phyloP scores from a whole-genome alignment of 441 rosid genomes.

The Daphne laureola region DNA sequence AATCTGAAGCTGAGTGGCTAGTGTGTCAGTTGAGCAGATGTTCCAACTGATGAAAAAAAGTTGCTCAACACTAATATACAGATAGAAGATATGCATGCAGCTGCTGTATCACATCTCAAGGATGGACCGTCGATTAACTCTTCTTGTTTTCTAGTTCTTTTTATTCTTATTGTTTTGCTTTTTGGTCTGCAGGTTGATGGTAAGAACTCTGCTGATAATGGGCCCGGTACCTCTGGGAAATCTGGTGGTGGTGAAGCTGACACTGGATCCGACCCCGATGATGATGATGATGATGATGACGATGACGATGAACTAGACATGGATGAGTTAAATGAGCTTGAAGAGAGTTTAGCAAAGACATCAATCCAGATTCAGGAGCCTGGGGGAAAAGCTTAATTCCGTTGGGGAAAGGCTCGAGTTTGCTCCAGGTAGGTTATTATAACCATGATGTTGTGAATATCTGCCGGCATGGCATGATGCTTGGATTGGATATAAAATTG shows the following conservation, averaged over 20 bases:
- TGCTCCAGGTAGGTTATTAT: too few species aligned
- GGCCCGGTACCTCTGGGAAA: constrained; percentile 29
- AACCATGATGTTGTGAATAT: too few species aligned
- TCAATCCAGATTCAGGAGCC: constrained; percentile 64
- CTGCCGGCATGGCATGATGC: too few species aligned
- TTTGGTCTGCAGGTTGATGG: constrained; percentile 27
- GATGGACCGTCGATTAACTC: constrained; percentile 1
- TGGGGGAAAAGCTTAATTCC: neutral
- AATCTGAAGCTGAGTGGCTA: neutral
- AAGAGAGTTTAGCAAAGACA: constrained; percentile 80
- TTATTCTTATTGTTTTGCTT: constrained; percentile 6
- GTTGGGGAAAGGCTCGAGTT: too few species aligned
- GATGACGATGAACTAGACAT: constrained; percentile 69
- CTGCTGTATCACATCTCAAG: neutral
- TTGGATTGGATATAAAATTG: too few species aligned
- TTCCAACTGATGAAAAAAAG: constrained; percentile 1
- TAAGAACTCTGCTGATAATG: constrained; percentile 27
- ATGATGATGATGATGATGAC: constrained; percentile 30
- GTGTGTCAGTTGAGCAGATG: neutral
- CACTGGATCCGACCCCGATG: constrained; percentile 12
- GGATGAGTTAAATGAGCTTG: constrained; percentile 88
- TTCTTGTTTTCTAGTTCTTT: neutral
- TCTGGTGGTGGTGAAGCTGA: constrained; percentile 18
- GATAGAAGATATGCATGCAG: neutral
- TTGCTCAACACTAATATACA: neutral